These are phyloP conservation scores for Sporothrix mexicana DNA, from an alignment of 2,329 filamentous ascomycete species.

Conservation along the genomic window DNA sequence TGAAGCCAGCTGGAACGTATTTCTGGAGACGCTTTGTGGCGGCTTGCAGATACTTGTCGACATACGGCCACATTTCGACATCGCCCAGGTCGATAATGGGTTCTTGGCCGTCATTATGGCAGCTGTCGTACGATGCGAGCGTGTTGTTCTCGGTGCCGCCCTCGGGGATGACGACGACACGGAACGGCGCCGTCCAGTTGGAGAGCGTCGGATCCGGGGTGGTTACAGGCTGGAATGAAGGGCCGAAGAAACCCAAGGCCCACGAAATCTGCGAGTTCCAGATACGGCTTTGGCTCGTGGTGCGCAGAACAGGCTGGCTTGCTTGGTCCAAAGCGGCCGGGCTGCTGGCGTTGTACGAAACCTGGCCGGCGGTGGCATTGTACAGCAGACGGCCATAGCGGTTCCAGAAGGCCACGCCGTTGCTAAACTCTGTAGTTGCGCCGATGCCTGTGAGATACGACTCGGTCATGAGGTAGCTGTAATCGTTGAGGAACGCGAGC, in stretches of 20 bases:
- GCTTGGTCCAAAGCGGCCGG: constrained; percentile 54
- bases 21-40: constrained; percentile 54
- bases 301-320: constrained; percentile 56
- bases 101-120: constrained; percentile 49
- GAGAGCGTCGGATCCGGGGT: constrained; percentile 45
- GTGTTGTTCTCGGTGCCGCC: constrained; percentile 59
- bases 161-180: constrained; percentile 58
- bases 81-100: constrained; percentile 49
- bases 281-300: constrained; percentile 60
- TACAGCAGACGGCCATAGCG: constrained; percentile 60
- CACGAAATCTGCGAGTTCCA: constrained; percentile 60
- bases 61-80: constrained; percentile 50
- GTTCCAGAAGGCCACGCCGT: constrained; percentile 60
- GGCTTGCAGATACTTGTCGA: constrained; percentile 52
- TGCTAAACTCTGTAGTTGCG: constrained; percentile 55
- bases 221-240: constrained; percentile 49
- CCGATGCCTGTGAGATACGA: constrained; percentile 56
- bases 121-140: constrained; percentile 58
- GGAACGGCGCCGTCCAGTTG: constrained; percentile 50
- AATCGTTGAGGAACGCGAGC: constrained; percentile 59
- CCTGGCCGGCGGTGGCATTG: constrained; percentile 54
- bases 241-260: constrained; percentile 59
- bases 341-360: constrained; percentile 54
- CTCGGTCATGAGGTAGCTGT: constrained; percentile 53
- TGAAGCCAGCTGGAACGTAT: constrained; percentile 55